Percentiles rank a stretch among this genome's conserved stretches.
These are phyloP conservation scores for Oryza nivara DNA, from an alignment of 176 grass and related monocot species.

Conservation along the genomic window DNA sequence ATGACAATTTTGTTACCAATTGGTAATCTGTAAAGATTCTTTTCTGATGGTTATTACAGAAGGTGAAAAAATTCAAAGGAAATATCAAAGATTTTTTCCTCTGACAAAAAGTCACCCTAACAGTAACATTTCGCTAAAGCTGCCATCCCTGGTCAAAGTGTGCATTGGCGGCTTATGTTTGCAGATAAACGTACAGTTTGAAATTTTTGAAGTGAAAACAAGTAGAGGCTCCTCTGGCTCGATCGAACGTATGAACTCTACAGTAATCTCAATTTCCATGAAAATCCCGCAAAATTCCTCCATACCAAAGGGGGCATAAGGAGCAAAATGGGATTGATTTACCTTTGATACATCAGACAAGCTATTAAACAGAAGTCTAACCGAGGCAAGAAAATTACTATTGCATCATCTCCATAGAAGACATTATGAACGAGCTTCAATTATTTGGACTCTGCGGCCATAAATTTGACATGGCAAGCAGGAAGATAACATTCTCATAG, in stretches of 20 bases:
- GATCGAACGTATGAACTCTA: neutral
- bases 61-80: neutral
- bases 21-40: slow-evolving; percentile 51
- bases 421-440: neutral
- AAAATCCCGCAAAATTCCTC: neutral
- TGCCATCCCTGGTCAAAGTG: neutral
- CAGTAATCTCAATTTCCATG: neutral
- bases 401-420: neutral
- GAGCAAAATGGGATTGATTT: neutral
- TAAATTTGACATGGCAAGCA: neutral
- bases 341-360: neutral
- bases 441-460: neutral
- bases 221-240: neutral
- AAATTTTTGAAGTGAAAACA: neutral
- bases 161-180: neutral
- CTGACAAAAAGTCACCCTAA: neutral
- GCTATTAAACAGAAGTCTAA: no score
- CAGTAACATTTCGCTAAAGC: neutral
- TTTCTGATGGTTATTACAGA: slow-evolving; percentile 19
- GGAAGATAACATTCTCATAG: neutral
- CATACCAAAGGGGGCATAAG: neutral
- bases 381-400: no score
- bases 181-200: neutral
- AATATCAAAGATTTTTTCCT: neutral
- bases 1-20: slow-evolving; percentile 51